These are phyloP conservation scores for Pterulicium gracile DNA, from an alignment of 1,284 basidiomycete species.

Conservation along the genomic window DNA sequence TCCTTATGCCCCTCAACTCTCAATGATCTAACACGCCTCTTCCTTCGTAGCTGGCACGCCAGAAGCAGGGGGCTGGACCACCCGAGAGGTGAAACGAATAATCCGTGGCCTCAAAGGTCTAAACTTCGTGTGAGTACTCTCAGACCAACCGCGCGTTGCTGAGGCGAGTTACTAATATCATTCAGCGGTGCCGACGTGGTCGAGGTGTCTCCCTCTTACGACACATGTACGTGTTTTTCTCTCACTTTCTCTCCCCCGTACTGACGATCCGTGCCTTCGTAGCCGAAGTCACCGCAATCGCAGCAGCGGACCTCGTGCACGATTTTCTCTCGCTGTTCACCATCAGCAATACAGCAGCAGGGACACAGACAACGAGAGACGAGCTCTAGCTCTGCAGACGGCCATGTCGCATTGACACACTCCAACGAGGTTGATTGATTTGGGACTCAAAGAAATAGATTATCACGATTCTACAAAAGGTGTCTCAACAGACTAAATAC, in stretches of 20 bases:
- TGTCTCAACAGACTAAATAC: too few species aligned
- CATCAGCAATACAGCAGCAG: too few species aligned
- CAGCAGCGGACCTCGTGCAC: constrained; percentile 62
- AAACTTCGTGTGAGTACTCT: constrained; percentile 57
- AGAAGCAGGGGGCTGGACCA: constrained; percentile 75
- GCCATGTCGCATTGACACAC: too few species aligned
- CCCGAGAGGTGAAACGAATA: constrained; percentile 71
- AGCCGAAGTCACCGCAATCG: constrained; percentile 66
- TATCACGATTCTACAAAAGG: too few species aligned
- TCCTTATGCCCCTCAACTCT: not conserved
- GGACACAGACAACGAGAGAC: too few species aligned
- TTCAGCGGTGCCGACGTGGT: constrained; percentile 63
- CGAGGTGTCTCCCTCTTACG: constrained; percentile 77
- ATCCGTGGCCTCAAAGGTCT: constrained; percentile 66
- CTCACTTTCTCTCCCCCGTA: not conserved
- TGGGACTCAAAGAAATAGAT: too few species aligned
- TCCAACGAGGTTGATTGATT: too few species aligned
- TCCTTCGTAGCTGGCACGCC: constrained; percentile 62
- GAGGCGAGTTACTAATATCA: constrained; percentile 4
- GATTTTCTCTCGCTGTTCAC: constrained; percentile 59
- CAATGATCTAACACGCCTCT: not conserved
- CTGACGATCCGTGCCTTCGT: constrained; percentile 3
- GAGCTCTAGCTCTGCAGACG: too few species aligned
- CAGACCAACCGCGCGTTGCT: constrained; percentile 3
- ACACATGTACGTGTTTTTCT: constrained; percentile 25